These are phyloP conservation scores for Komagataella populi DNA, from an alignment of 805 yeast genomes.

Conservation along the genomic window DNA sequence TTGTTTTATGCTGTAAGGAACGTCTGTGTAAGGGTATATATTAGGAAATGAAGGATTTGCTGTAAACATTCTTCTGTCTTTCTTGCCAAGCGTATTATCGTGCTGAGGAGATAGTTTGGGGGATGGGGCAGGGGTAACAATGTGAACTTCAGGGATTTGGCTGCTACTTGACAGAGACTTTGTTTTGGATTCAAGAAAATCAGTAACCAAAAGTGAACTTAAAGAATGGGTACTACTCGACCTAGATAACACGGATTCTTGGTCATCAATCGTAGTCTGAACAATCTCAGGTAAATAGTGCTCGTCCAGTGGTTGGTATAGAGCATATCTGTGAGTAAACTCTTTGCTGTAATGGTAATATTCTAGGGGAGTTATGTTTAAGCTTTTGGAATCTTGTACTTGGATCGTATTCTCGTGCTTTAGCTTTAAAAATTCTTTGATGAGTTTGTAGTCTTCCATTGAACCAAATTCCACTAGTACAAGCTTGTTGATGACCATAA, in stretches of 20 bases:
- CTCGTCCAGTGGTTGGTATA: conserved; percentile 35
- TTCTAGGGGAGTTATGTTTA: conserved; percentile 68
- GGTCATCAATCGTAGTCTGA: conserved; percentile 17
- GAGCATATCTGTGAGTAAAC: conserved; percentile 61
- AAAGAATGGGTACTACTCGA: background rate
- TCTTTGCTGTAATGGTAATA: conserved; percentile 73
- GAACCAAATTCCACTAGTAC: conserved; percentile 54
- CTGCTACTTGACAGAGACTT: conserved; percentile 17
- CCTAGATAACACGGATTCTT: background rate
- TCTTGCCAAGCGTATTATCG: conserved; percentile 15
- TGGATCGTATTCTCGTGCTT: conserved; percentile 19
- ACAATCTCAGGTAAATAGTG: conserved; percentile 29
- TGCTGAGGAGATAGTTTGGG: conserved; percentile 36
- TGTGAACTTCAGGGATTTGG: conserved; percentile 32
- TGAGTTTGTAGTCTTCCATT: conserved; percentile 18
- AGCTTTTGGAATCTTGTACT: conserved; percentile 13
- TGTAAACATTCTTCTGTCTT: conserved; percentile 15
- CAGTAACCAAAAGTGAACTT: conserved; percentile 16
- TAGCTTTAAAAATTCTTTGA: conserved; percentile 32
- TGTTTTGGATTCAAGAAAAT: conserved; percentile 17
- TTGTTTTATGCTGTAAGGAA: conserved; percentile 68
- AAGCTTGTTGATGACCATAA: conserved; percentile 38
- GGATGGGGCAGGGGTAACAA: conserved; percentile 84
- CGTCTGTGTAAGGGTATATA: conserved; percentile 19
- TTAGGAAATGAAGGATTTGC: conserved; percentile 19